A percentile compares a stretch with the other conserved stretches of the same genome.
phyloP scores from a whole-genome alignment of 371 early-diverging fungal genomes.

The Actinomucor elegans region DNA sequence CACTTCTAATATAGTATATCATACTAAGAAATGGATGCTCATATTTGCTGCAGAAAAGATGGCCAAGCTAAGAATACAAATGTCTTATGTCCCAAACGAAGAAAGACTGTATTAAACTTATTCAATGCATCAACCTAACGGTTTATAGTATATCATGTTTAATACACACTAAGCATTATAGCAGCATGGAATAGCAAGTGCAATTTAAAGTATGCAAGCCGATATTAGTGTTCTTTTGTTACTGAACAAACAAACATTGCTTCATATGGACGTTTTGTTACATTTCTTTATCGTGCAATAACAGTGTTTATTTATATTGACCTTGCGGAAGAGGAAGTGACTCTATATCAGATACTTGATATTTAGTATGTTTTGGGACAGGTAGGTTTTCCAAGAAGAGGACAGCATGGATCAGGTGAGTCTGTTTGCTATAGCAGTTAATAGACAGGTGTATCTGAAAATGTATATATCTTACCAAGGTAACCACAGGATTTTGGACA shows the following conservation, averaged over 20 bases:
- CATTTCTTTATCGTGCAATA: not conserved
- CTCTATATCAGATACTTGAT: not conserved
- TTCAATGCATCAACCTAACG: too few species aligned
- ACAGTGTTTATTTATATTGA: not conserved
- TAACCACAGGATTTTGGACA: slow-evolving; percentile 14
- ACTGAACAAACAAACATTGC: too few species aligned
- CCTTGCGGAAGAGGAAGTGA: not conserved
- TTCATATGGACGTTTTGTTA: not conserved
- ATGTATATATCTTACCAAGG: not conserved
- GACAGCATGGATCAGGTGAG: slow-evolving; percentile 17
- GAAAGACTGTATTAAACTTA: too few species aligned
- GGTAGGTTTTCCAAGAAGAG: slow-evolving; percentile 5
- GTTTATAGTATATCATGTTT: too few species aligned
- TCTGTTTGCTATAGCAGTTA: not conserved
- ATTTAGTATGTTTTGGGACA: slow-evolving; percentile 8
- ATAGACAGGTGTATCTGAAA: not conserved
- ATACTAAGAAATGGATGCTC: too few species aligned
- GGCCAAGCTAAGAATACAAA: too few species aligned
- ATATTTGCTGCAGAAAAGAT: too few species aligned
- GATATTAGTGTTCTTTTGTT: too few species aligned
- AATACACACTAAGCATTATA: too few species aligned
- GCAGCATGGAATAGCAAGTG: too few species aligned
- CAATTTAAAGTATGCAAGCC: not conserved
- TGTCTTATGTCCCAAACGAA: too few species aligned
- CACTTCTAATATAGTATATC: too few species aligned